A percentile compares a stretch with the other conserved stretches of the same genome.
These are phyloP conservation scores for Candida multigemmis DNA, from an alignment of 805 yeast species.

Conservation along the genomic window DNA sequence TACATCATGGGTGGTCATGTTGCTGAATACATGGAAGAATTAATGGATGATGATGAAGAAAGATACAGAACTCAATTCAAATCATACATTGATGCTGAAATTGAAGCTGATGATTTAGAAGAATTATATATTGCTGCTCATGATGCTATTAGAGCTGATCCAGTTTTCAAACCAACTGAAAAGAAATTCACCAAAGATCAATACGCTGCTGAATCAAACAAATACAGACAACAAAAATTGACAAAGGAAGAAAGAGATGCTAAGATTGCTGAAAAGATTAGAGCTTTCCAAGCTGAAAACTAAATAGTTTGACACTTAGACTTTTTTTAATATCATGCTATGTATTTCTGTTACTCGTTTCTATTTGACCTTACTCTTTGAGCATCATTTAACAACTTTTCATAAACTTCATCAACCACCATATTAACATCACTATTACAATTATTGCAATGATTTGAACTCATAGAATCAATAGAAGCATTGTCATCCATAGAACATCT, in stretches of 20 bases:
- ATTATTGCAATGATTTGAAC: neutral
- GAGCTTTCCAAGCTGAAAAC: constrained; percentile 65
- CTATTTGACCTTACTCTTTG: constrained; percentile 52
- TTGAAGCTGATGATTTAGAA: constrained; percentile 95
- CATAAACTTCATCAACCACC: constrained; percentile 67
- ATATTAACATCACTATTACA: constrained; percentile 14
- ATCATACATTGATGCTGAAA: constrained; percentile 92
- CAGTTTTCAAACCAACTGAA: constrained; percentile 80
- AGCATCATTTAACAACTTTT: constrained; percentile 59
- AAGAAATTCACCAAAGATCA: constrained; percentile 95
- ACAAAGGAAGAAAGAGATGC: constrained; percentile 88
- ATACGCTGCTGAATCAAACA: constrained; percentile 94
- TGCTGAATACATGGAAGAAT: constrained; percentile 99
- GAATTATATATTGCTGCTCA: constrained; percentile 94
- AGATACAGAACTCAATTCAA: constrained; percentile 94
- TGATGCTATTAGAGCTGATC: constrained; percentile 93
- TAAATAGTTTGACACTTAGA: constrained; percentile 12
- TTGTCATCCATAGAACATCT: constrained; percentile 8
- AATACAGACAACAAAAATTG: constrained; percentile 82
- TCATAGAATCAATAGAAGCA: constrained; percentile 18
- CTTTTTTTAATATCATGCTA: constrained; percentile 1
- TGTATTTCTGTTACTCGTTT: neutral
- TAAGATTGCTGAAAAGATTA: constrained; percentile 87
- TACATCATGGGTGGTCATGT: constrained; percentile 99
- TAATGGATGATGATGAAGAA: constrained; percentile 99